A percentile compares a stretch with the other conserved stretches of the same genome.
Conservation (phyloP, 805 yeast species). For the Candida boidinii region DNA sequence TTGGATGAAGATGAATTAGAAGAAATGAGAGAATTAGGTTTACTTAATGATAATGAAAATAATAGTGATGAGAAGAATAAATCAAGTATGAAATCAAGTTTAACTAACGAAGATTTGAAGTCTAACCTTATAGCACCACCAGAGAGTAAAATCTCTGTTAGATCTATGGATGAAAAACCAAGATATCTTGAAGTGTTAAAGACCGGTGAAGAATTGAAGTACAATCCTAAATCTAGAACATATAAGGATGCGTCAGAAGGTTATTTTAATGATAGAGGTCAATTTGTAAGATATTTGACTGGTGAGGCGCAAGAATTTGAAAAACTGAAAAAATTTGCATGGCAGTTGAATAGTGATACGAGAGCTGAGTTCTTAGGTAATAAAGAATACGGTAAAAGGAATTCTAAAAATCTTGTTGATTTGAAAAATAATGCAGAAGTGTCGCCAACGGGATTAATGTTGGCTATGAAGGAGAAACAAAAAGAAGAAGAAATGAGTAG, state of each 20-base stretch:
- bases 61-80: constrained; percentile 12
- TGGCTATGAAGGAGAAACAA: constrained; percentile 26
- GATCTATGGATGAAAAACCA: constrained; percentile 76
- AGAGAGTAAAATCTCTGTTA: constrained; percentile 30
- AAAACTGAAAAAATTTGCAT: constrained; percentile 39
- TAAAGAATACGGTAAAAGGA: constrained; percentile 4
- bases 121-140: constrained; percentile 9
- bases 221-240: constrained; percentile 47
- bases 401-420: constrained; percentile 13
- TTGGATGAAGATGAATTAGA: constrained; percentile 35
- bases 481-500: constrained; percentile 19
- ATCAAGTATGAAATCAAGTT: constrained; percentile 6
- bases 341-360: constrained; percentile 22
- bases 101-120: too few relatives aligned
- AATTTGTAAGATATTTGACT: constrained; percentile 44
- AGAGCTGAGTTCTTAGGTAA: constrained; percentile 9
- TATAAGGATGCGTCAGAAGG: constrained; percentile 24
- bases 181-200: constrained; percentile 46
- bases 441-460: constrained; percentile 38
- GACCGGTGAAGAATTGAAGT: constrained; percentile 32
- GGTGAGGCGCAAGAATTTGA: constrained; percentile 53
- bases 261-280: constrained; percentile 25
- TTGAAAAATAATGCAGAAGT: constrained; percentile 24
- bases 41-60: constrained; percentile 11
- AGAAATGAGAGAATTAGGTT: constrained; percentile 33